Percentiles rank a stretch among this genome's conserved stretches.
Evolutionary conservation across 768 basidiomycete species (phyloP).

Genomic region (Pulveroboletus sp.): DNA sequence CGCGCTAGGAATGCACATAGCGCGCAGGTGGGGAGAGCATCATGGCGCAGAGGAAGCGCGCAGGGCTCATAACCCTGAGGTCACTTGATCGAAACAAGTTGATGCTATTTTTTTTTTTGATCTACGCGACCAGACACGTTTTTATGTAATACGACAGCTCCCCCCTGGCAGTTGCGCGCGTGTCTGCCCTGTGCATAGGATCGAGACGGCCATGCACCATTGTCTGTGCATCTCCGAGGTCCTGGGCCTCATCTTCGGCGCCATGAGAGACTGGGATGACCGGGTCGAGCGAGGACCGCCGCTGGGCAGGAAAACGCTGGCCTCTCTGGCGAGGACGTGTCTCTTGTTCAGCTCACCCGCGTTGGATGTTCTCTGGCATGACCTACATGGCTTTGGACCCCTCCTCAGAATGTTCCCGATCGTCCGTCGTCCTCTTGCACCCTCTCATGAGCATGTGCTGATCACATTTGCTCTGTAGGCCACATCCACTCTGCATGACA

Average conservation of each 20-base stretch:
- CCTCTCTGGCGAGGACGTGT: conserved; percentile 11
- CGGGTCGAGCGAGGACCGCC: neutral
- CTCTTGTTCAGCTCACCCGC: conserved; percentile 12
- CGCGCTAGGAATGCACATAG: fast-evolving
- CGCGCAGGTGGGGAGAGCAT: conserved; percentile 33
- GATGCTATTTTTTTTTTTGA: conserved; percentile 24
- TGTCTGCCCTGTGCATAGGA: too few species aligned
- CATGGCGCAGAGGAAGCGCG: conserved; percentile 48
- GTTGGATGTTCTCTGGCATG: conserved; percentile 11
- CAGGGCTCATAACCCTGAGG: conserved; percentile 48
- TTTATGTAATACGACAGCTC: too few species aligned
- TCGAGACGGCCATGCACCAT: conserved; percentile 36
- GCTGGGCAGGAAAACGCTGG: conserved; percentile 3
- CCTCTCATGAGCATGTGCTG: neutral
- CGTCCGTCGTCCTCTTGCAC: neutral
- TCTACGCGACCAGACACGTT: too few species aligned
- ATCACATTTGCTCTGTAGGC: neutral
- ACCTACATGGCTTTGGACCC: conserved; percentile 8
- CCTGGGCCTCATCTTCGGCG: conserved; percentile 4
- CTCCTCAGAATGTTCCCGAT: conserved; percentile 4
- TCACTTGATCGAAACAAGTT: conserved; percentile 47
- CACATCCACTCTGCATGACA: conserved; percentile 1
- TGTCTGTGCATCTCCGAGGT: conserved; percentile 13
- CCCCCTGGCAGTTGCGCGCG: too few species aligned
- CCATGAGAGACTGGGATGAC: neutral